phyloP scores from a whole-genome alignment of 2,329 filamentous ascomycete genomes.

The Cytospora schulzeri region DNA sequence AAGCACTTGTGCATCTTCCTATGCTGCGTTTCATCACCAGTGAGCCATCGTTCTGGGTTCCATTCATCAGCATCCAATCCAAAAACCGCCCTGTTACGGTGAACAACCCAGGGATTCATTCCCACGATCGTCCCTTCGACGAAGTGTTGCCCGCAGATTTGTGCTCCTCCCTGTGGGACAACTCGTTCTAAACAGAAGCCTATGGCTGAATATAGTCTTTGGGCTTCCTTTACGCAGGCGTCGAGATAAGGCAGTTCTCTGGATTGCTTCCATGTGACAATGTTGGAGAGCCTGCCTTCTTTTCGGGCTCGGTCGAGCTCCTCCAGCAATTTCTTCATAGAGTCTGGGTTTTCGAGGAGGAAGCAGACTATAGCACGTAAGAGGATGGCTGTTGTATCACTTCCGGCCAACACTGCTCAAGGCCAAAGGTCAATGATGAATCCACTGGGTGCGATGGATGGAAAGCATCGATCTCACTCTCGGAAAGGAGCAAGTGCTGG shows the following conservation, averaged over 20 bases:
- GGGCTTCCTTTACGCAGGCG: slow-evolving; percentile 17
- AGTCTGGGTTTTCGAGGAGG: slow-evolving; percentile 55
- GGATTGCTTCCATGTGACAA: slow-evolving; percentile 49
- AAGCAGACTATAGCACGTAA: slow-evolving; percentile 64
- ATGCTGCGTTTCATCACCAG: slow-evolving; percentile 4
- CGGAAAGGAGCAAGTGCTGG: no score
- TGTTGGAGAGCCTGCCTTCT: slow-evolving; percentile 31
- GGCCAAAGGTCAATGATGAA: no score
- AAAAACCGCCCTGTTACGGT: slow-evolving; percentile 58
- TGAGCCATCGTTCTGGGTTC: slow-evolving; percentile 59
- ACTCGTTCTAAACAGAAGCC: slow-evolving; percentile 32
- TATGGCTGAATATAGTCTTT: slow-evolving; percentile 29
- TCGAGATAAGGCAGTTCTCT: slow-evolving; percentile 62
- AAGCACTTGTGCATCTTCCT: background rate
- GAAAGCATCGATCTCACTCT: no score
- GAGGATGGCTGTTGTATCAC: slow-evolving; percentile 67
- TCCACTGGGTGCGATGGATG: no score
- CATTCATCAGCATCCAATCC: slow-evolving; percentile 58
- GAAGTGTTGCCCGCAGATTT: slow-evolving; percentile 54
- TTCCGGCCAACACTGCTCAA: slow-evolving; percentile 43
- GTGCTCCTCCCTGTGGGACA: slow-evolving; percentile 31
- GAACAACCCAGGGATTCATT: slow-evolving; percentile 59
- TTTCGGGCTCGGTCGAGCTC: slow-evolving; percentile 53
- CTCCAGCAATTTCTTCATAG: slow-evolving; percentile 50
- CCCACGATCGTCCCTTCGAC: slow-evolving; percentile 50